Conservation (phyloP, 805 yeast species). For the Starmerella floris region DNA sequence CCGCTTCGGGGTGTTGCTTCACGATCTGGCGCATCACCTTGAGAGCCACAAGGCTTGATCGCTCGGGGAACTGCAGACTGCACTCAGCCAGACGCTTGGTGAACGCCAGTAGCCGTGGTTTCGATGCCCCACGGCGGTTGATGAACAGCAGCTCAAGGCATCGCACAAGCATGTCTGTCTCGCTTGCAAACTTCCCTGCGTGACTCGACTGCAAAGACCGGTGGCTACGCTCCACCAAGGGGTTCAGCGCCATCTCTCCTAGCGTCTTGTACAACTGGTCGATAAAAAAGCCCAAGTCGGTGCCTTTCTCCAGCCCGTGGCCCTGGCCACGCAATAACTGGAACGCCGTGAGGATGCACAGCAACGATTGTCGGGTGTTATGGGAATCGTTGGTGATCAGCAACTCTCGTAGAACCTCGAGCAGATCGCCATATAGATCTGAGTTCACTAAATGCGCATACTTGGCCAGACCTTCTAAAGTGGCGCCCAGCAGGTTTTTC, state of each 20-base stretch:
- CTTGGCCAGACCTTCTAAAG: slow-evolving; percentile 79
- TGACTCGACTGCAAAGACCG: slow-evolving; percentile 69
- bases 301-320: slow-evolving; percentile 40
- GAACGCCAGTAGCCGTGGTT: slow-evolving; percentile 39
- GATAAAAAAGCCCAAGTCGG: slow-evolving; percentile 72
- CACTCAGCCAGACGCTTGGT: slow-evolving; percentile 63
- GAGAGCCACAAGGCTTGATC: slow-evolving; percentile 62
- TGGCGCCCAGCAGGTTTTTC: slow-evolving; percentile 63
- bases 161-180: slow-evolving; percentile 66
- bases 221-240: slow-evolving; percentile 76
- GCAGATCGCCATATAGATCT: slow-evolving; percentile 82
- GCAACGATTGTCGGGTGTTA: slow-evolving; percentile 50
- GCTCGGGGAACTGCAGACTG: slow-evolving; percentile 70
- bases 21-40: slow-evolving; percentile 67
- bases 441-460: slow-evolving; percentile 88
- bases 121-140: slow-evolving; percentile 30
- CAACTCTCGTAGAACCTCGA: slow-evolving; percentile 77
- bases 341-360: slow-evolving; percentile 83
- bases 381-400: slow-evolving; percentile 40
- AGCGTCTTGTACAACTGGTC: slow-evolving; percentile 58
- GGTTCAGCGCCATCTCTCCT: slow-evolving; percentile 56
- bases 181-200: slow-evolving; percentile 59
- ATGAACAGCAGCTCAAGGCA: slow-evolving; percentile 64
- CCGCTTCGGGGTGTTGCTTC: slow-evolving; percentile 55
- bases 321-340: slow-evolving; percentile 63